Percentiles rank a stretch among this genome's conserved stretches.
Conservation (phyloP, 2,329 filamentous ascomycete genomes). For the Cladosporium oxysporum region DNA sequence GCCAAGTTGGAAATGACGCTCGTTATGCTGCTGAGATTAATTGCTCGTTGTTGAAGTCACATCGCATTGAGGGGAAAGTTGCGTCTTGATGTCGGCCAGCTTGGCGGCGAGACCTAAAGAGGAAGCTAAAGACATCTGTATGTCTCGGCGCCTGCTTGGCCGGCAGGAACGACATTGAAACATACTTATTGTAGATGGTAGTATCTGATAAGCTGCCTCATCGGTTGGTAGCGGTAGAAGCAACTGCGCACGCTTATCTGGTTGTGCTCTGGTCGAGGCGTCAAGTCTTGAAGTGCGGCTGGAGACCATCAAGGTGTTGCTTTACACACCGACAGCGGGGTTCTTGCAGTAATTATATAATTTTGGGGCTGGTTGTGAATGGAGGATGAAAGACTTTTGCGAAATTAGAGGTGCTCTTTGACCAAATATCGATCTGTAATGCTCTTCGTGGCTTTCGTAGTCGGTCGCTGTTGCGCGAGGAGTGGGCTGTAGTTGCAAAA, state of each 20-base stretch:
- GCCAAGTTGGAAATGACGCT: not conserved
- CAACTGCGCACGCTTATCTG: not conserved
- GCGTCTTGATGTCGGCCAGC: slow-evolving; percentile 12
- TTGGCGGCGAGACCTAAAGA: slow-evolving; percentile 18
- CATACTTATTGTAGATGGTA: slow-evolving; percentile 1
- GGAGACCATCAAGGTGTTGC: not conserved
- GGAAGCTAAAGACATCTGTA: slow-evolving; percentile 7
- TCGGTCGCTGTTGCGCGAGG: not conserved
- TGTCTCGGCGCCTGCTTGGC: slow-evolving; percentile 15
- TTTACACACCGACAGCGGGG: not conserved
- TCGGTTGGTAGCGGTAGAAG: not conserved
- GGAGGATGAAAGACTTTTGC: not conserved
- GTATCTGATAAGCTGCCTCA: not conserved
- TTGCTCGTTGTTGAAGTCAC: not conserved
- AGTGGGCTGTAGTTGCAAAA: not conserved
- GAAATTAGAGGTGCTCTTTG: not conserved
- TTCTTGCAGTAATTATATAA: not conserved
- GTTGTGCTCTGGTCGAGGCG: not conserved
- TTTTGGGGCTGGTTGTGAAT: not conserved
- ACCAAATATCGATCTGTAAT: not conserved
- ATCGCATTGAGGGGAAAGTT: slow-evolving; percentile 3
- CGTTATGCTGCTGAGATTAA: not conserved
- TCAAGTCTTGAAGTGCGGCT: not conserved
- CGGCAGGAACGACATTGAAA: not conserved
- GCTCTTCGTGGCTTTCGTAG: not conserved